Conservation (phyloP, 2,329 filamentous ascomycete species). For the Arthroderma uncinatum region DNA sequence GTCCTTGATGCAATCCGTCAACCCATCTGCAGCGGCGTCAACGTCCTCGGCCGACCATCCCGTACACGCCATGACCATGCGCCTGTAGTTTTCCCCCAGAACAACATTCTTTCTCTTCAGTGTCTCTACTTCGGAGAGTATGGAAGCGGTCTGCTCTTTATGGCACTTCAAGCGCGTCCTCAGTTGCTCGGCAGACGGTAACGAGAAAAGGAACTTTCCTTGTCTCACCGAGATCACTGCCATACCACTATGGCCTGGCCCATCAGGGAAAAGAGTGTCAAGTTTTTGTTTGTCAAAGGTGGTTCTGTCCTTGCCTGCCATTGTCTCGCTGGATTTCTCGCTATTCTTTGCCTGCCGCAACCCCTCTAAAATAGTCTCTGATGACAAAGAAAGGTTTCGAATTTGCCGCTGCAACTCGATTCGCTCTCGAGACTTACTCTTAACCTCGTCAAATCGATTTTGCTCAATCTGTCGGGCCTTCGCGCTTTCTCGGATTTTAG, state of each 20-base stretch:
- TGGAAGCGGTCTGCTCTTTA: slow-evolving; percentile 53
- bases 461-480: slow-evolving; percentile 67
- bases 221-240: slow-evolving; percentile 31
- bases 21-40: slow-evolving; percentile 64
- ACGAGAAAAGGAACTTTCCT: slow-evolving; percentile 34
- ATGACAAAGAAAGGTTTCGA: slow-evolving; percentile 62
- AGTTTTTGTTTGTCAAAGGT: not conserved
- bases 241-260: slow-evolving; percentile 11
- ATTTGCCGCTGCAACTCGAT: slow-evolving; percentile 59
- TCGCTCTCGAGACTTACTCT: slow-evolving; percentile 52
- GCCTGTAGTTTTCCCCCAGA: slow-evolving; percentile 75
- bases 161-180: slow-evolving; percentile 61
- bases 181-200: slow-evolving; percentile 53
- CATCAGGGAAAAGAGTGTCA: not conserved
- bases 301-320: not conserved
- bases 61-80: slow-evolving; percentile 78
- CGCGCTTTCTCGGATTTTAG: slow-evolving; percentile 68
- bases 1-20: slow-evolving; percentile 73
- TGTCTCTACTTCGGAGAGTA: slow-evolving; percentile 55
- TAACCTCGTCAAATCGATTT: slow-evolving; percentile 59
- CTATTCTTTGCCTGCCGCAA: slow-evolving; percentile 16
- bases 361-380: slow-evolving; percentile 43
- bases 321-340: not conserved
- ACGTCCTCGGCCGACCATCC: slow-evolving; percentile 66
- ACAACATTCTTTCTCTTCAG: slow-evolving; percentile 72